phyloP scores from a whole-genome alignment of 2,329 filamentous ascomycete species.

The Samsoniella hepiali region DNA sequence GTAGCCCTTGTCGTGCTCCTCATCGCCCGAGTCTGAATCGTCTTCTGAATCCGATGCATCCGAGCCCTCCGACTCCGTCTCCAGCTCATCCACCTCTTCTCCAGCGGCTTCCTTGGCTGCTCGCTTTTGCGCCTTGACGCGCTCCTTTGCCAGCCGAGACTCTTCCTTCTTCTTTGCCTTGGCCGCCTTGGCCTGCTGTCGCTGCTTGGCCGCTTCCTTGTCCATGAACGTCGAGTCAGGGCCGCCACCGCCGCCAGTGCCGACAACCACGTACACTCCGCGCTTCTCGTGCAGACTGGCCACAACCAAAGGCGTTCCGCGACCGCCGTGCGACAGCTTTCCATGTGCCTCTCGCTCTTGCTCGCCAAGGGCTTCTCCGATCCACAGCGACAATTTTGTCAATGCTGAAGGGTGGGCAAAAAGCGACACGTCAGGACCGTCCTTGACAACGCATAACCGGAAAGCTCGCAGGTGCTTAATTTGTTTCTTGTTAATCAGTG shows the following conservation, averaged over 20 bases:
- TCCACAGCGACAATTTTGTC: constrained; percentile 41
- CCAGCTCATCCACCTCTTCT: constrained; percentile 46
- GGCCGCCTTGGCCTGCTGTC: constrained; percentile 58
- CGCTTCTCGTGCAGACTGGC: constrained; percentile 84
- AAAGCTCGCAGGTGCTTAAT: constrained; percentile 91
- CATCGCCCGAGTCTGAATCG: constrained; percentile 54
- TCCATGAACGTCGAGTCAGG: constrained; percentile 68
- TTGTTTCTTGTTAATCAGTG: constrained; percentile 87
- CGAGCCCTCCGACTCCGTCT: constrained; percentile 42
- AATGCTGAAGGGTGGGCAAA: constrained; percentile 92
- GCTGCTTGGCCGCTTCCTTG: constrained; percentile 61
- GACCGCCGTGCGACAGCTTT: constrained; percentile 62
- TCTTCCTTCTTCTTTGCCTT: constrained; percentile 63
- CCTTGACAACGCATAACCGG: constrained; percentile 92
- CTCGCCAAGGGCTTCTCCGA: too few species aligned
- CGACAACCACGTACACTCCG: constrained; percentile 88
- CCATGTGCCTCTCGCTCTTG: constrained; percentile 70
- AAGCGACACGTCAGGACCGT: constrained; percentile 84
- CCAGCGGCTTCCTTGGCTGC: constrained; percentile 51
- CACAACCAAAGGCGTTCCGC: constrained; percentile 82
- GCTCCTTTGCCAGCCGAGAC: constrained; percentile 52
- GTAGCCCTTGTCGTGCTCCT: constrained; percentile 58
- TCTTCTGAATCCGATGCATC: constrained; percentile 42
- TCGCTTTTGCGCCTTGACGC: constrained; percentile 58
- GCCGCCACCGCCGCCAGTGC: constrained; percentile 81